Percentiles rank a stretch among this genome's conserved stretches.
phyloP scores from a whole-genome alignment of 768 basidiomycete genomes.

The Clathrus columnatus region DNA sequence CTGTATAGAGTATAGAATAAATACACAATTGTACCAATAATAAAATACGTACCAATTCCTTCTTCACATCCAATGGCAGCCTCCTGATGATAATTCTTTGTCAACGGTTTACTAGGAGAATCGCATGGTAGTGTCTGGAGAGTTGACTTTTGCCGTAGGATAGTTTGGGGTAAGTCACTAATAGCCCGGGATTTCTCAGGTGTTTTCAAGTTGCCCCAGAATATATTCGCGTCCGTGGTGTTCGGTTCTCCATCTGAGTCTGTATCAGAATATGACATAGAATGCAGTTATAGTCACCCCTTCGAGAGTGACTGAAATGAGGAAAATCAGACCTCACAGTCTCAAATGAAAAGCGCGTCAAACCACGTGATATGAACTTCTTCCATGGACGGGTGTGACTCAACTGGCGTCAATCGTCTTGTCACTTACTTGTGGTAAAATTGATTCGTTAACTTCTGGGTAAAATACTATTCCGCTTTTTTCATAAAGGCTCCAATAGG shows the following conservation, averaged over 20 bases:
- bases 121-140: background rate
- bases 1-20: no score
- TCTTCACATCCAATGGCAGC: background rate
- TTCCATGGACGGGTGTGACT: no score
- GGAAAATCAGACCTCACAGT: no score
- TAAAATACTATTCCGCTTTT: no score
- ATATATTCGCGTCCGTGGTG: background rate
- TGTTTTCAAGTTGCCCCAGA: conserved; percentile 9
- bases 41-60: background rate
- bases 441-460: no score
- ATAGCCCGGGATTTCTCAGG: conserved; percentile 2
- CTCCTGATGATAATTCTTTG: background rate
- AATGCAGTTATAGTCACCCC: no score
- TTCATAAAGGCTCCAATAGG: no score
- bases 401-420: background rate
- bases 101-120: background rate
- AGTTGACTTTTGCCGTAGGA: background rate
- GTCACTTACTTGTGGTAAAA: no score
- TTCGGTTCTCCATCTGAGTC: conserved; percentile 8
- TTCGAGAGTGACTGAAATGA: no score
- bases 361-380: background rate
- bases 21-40: no score
- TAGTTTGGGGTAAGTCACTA: conserved; percentile 4
- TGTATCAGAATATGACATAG: background rate
- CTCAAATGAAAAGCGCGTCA: no score